Evolutionary conservation across 108 stramenopile genomes (phyloP).

Genomic region (Skeletonema marinoi): DNA sequence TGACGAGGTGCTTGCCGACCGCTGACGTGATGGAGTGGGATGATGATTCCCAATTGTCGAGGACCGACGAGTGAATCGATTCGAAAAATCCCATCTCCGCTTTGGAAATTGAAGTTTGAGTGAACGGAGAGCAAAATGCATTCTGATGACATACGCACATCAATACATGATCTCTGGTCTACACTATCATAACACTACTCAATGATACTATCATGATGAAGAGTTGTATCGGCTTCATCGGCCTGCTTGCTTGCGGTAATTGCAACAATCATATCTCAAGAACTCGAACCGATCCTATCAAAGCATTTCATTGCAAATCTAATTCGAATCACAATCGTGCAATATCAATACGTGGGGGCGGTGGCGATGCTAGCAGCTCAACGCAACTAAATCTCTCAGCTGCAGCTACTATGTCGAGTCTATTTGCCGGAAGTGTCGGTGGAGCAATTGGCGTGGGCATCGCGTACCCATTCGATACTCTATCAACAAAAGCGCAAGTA

Average conservation of each 20-base stretch:
- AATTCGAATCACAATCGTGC: constrained; percentile 3
- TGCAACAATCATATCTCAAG: neutral
- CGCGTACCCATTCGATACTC: constrained; percentile 59
- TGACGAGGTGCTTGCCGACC: neutral
- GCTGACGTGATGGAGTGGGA: neutral
- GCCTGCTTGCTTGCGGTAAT: constrained; percentile 26
- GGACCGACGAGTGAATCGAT: neutral
- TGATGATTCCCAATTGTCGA: neutral
- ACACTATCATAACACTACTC: too few species aligned
- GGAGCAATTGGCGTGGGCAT: constrained; percentile 64
- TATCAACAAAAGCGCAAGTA: constrained; percentile 59
- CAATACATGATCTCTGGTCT: too few species aligned
- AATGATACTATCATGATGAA: constrained; percentile 18
- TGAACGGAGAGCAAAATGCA: too few species aligned
- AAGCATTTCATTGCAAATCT: neutral
- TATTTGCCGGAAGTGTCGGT: constrained; percentile 57
- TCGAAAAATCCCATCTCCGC: too few species aligned
- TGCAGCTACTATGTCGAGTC: constrained; percentile 24
- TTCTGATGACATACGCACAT: too few species aligned
- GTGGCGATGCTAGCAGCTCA: neutral
- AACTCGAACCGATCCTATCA: neutral
- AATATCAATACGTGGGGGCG: constrained; percentile 20
- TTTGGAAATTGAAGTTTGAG: too few species aligned
- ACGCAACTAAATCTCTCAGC: constrained; percentile 23
- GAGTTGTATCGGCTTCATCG: constrained; percentile 29